These are phyloP conservation scores for Blepharisma japonicum DNA, from an alignment of 73 alveolate species.

Conservation along the genomic window DNA sequence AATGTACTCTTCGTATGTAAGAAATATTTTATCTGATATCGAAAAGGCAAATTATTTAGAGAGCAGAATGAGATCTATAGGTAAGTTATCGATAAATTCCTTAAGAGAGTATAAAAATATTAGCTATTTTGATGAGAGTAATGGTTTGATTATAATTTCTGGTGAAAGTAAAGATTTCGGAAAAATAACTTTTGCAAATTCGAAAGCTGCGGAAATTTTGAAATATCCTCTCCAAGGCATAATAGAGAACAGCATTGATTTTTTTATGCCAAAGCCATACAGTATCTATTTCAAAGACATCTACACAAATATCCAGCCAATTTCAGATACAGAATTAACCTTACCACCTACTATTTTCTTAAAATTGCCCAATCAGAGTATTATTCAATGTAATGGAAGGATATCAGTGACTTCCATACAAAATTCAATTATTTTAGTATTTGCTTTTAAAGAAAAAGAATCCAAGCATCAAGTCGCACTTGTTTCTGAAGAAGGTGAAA, in stretches of 20 bases:
- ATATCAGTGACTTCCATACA: neutral
- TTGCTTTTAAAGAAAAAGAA: neutral
- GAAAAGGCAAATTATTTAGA: constrained; percentile 1
- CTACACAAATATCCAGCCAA: neutral
- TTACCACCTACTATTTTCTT: neutral
- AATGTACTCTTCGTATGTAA: neutral
- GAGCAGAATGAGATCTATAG: neutral
- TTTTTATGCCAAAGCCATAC: constrained; percentile 13
- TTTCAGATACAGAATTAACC: neutral
- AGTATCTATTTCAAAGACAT: neutral
- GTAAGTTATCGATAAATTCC: neutral
- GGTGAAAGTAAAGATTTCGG: neutral
- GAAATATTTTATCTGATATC: neutral
- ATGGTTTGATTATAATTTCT: neutral
- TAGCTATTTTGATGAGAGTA: constrained; percentile 15
- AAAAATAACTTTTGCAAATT: neutral
- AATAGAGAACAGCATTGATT: neutral
- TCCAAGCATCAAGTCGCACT: neutral
- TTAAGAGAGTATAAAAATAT: neutral
- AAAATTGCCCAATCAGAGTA: neutral
- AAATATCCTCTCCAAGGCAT: neutral
- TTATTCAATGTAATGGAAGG: neutral
- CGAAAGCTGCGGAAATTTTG: neutral
- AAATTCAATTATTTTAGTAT: neutral
- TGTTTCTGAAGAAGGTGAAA: neutral